These are phyloP conservation scores for Paraurostyla sp. DNA, from an alignment of 73 alveolate genomes.

Conservation along the genomic window DNA sequence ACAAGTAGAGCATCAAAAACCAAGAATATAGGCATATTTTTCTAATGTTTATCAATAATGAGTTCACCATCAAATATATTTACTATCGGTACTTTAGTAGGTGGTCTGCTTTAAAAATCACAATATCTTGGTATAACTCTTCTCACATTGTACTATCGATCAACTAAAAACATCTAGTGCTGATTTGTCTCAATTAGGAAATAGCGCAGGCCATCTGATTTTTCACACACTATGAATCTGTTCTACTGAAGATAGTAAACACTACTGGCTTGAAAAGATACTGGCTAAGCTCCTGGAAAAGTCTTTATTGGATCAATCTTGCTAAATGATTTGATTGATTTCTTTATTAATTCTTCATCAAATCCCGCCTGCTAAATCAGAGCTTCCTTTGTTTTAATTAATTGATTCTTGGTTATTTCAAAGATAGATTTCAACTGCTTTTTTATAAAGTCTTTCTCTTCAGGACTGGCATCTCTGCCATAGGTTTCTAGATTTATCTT, in stretches of 20 bases:
- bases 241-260: neutral
- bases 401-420: neutral
- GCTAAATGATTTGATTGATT: neutral
- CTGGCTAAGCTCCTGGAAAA: conserved; percentile 82
- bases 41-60: conserved; percentile 36
- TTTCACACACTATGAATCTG: conserved; percentile 62
- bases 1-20: conserved; percentile 71
- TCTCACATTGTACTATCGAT: conserved; percentile 26
- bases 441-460: neutral
- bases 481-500: conserved; percentile 3
- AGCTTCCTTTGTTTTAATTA: neutral
- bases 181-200: conserved; percentile 44
- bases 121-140: neutral
- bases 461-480: neutral
- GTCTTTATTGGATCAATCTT: neutral
- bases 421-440: neutral
- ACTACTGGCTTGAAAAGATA: conserved; percentile 55
- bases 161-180: conserved; percentile 44
- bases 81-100: neutral
- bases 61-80: conserved; percentile 78
- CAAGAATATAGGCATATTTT: conserved; percentile 6
- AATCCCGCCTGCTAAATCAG: neutral
- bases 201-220: conserved; percentile 77
- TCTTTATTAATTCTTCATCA: conserved; percentile 25
- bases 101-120: neutral